A percentile compares a stretch with the other conserved stretches of the same genome.
These are phyloP conservation scores for Penicillium sp. DNA, from an alignment of 2,329 filamentous ascomycete species.

Conservation along the genomic window DNA sequence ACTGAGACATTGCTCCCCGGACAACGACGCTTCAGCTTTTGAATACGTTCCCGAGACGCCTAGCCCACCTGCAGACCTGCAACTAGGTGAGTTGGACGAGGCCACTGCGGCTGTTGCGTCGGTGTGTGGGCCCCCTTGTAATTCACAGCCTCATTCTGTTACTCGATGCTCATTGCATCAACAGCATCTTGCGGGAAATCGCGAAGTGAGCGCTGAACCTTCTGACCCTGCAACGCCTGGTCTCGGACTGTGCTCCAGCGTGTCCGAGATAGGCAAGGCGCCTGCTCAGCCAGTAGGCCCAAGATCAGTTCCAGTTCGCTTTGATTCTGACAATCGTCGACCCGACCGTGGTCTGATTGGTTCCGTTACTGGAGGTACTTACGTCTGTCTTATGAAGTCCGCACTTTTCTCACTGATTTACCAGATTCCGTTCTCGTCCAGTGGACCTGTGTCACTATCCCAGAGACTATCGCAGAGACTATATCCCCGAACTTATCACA, in stretches of 20 bases:
- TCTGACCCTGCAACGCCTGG: neutral
- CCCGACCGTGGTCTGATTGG: neutral
- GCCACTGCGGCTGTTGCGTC: neutral
- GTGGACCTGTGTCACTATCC: neutral
- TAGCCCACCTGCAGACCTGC: neutral
- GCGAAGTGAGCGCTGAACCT: neutral
- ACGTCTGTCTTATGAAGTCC: too few relatives aligned
- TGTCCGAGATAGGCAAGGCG: conserved; percentile 24
- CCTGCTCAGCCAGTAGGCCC: conserved; percentile 5
- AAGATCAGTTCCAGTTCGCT: neutral
- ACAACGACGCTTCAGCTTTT: neutral
- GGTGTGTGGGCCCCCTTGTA: neutral
- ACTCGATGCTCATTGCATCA: neutral
- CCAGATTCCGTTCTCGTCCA: neutral
- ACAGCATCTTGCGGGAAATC: neutral
- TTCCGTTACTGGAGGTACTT: neutral
- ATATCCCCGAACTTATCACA: neutral
- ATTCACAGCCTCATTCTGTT: neutral
- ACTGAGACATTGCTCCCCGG: neutral
- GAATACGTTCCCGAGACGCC: conserved; percentile 1
- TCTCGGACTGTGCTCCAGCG: neutral
- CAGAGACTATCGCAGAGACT: conserved; percentile 8
- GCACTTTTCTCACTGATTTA: neutral
- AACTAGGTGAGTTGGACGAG: neutral
- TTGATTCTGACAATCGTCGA: neutral